Evolutionary conservation across 768 basidiomycete genomes (phyloP), one percentile per base, ranked within the genome.

Genomic region (Trametes cingulata): DNA sequence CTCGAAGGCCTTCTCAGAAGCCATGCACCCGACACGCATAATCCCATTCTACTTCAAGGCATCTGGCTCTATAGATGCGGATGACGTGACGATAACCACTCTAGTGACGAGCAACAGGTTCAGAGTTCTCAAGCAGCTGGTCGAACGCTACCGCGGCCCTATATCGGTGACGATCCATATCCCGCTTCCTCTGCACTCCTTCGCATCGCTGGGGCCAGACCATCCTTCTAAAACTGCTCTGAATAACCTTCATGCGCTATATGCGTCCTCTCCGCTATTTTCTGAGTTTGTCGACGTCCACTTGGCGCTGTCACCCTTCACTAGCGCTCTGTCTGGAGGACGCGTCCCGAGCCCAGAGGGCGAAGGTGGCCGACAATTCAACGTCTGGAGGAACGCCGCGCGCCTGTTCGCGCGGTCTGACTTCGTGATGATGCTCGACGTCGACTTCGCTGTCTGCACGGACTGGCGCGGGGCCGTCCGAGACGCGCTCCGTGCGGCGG

Each of bases 371-470:
- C 83, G 92, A 6, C 90, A 93, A 70, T 88, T 95, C 78, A 95
- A 95, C 72, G 85, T 90, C 22, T 95, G 92, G 90, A 82, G 93
- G 35, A 95, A 95, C 71, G 82, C 86, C 42, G 93, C 93, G 3
- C 85, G 93, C 41, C 77, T 92, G 51, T 91, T 93, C 67, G 87
- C 92, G 4, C 82, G 91, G 14, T 93, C 93, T 8, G 83, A 89
- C 63, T 91, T 84, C 65, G 83, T 94, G 58, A 90, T 95, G 86
- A 90, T 94, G 87, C 85, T 95, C 52, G 94, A 95, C 70, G 87
- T 95, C 61, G 93, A 95, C 71, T 94, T 95, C 71, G 87, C 82
- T 33, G 73, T 90, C 12, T 93, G 92, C 71, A 93, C 93, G 47
- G 85, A 91, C 74, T 91, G 93, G 72, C 81, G 88, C 58, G 69